Evolutionary conservation across 148 eudicot genomes (phyloP).

Genomic region (Rhododendron molle): DNA sequence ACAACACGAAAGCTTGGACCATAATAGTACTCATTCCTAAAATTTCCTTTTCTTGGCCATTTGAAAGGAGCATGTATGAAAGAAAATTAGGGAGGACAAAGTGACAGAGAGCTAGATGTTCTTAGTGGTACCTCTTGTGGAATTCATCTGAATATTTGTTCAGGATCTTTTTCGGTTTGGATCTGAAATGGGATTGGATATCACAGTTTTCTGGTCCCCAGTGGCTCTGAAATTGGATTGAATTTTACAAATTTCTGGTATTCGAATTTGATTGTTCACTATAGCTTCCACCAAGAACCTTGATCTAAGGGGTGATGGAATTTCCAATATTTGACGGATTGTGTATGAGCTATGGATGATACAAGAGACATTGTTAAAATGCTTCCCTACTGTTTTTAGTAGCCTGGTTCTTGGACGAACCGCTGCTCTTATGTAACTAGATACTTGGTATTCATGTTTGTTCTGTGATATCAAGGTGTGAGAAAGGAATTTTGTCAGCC

Average conservation of each 20-base stretch:
- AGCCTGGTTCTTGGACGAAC: neutral
- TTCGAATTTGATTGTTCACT: neutral
- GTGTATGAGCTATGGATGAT: neutral
- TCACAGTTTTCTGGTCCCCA: neutral
- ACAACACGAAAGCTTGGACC: neutral
- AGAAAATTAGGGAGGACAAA: neutral
- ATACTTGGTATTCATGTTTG: neutral
- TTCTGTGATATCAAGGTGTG: neutral
- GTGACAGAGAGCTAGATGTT: neutral
- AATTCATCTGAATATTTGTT: neutral
- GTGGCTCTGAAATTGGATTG: neutral
- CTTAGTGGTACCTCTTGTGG: neutral
- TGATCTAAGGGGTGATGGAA: neutral
- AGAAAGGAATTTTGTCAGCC: neutral
- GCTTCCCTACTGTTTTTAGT: neutral
- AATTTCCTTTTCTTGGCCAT: neutral
- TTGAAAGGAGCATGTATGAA: neutral
- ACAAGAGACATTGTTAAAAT: neutral
- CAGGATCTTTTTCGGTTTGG: neutral
- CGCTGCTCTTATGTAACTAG: neutral
- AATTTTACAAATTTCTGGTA: neutral
- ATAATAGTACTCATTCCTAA: neutral
- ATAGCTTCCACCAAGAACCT: conserved; percentile 1
- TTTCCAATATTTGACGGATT: neutral
- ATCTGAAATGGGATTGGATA: neutral